Evolutionary conservation across 306 rosid species (phyloP).

Genomic region (Phaseolus lunatus): DNA sequence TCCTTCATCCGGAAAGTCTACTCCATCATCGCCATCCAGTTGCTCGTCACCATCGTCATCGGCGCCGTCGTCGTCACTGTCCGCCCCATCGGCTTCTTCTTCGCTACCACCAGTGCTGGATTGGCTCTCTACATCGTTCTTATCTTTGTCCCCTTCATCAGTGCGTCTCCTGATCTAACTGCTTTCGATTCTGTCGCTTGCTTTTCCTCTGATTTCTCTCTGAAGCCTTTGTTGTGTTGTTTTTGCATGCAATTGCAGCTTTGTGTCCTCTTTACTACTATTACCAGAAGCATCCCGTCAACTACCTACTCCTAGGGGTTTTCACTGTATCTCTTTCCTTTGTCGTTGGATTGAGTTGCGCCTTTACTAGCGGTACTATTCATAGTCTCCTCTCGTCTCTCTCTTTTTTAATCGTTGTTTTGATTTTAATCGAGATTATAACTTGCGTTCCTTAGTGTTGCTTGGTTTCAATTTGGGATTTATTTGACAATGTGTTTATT

Average conservation of each 20-base stretch:
- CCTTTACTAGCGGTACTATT: constrained; percentile 80
- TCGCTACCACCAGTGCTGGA: constrained; percentile 62
- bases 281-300: constrained; percentile 90
- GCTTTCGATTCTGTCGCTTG: background rate
- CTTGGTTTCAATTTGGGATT: constrained; percentile 16
- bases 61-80: constrained; percentile 74
- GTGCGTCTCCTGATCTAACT: constrained; percentile 35
- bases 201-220: background rate
- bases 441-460: background rate
- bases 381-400: background rate
- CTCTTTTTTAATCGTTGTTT: background rate
- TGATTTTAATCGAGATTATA: background rate
- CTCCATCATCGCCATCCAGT: constrained; percentile 69
- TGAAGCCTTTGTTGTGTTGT: background rate
- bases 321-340: constrained; percentile 78
- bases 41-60: constrained; percentile 80
- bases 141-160: constrained; percentile 72
- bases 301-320: constrained; percentile 73
- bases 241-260: constrained; percentile 51
- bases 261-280: constrained; percentile 74
- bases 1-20: constrained; percentile 91
- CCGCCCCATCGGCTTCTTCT: constrained; percentile 68
- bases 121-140: constrained; percentile 87
- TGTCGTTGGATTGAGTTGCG: constrained; percentile 84
- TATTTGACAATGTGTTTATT: background rate